These are phyloP conservation scores for Claviceps spartinae DNA, from an alignment of 2,329 filamentous ascomycete species.

Conservation along the genomic window DNA sequence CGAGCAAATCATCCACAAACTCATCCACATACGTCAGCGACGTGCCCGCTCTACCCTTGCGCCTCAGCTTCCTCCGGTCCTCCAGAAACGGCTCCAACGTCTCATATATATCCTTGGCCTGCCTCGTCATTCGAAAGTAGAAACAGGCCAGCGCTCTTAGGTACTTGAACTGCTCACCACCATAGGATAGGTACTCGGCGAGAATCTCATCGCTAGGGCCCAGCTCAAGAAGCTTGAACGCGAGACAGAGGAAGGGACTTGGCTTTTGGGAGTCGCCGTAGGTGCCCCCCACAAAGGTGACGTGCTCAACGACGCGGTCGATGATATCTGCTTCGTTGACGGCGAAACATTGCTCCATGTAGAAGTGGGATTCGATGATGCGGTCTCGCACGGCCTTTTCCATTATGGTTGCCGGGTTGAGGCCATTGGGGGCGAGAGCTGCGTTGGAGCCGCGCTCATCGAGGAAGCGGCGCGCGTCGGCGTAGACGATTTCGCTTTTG, in stretches of 20 bases:
- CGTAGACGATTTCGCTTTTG: slow-evolving; percentile 47
- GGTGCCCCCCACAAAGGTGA: slow-evolving; percentile 77
- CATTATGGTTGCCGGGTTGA: slow-evolving; percentile 91
- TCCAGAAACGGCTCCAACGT: slow-evolving; percentile 70
- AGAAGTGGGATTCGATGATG: slow-evolving; percentile 91
- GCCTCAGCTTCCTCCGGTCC: slow-evolving; percentile 71
- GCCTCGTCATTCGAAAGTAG: slow-evolving; percentile 80
- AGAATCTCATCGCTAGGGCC: slow-evolving; percentile 68
- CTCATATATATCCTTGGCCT: slow-evolving; percentile 65
- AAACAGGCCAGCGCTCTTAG: slow-evolving; percentile 80
- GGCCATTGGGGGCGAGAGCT: slow-evolving; percentile 65
- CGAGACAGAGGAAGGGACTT: slow-evolving; percentile 83
- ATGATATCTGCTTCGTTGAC: slow-evolving; percentile 75
- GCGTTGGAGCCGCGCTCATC: slow-evolving; percentile 79
- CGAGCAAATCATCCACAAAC: slow-evolving; percentile 84
- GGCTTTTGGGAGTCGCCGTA: slow-evolving; percentile 75
- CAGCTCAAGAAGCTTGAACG: slow-evolving; percentile 87
- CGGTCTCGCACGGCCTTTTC: slow-evolving; percentile 92
- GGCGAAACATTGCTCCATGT: slow-evolving; percentile 97
- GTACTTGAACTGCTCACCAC: slow-evolving; percentile 71
- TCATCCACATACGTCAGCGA: slow-evolving; percentile 73
- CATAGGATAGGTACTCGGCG: slow-evolving; percentile 63
- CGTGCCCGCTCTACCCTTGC: slow-evolving; percentile 61
- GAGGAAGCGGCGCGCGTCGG: slow-evolving; percentile 70
- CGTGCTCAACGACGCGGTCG: slow-evolving; percentile 73